These are phyloP conservation scores for Antrodiella citrinella DNA, from an alignment of 768 basidiomycete genomes.

Conservation along the genomic window DNA sequence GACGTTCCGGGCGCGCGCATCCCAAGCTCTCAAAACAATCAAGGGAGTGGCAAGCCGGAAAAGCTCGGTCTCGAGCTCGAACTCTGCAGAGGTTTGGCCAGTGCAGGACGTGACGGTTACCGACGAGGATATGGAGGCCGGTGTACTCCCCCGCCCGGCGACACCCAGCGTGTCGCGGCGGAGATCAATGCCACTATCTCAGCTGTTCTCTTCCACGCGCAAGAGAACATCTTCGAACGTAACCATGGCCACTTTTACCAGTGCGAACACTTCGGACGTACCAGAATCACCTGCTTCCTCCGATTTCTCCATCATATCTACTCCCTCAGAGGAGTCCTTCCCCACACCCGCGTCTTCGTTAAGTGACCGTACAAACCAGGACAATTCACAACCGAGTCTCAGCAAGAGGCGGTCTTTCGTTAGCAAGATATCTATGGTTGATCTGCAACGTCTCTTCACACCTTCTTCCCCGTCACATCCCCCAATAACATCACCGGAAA, in stretches of 20 bases:
- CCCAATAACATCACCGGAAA: background rate
- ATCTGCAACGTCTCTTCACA: conserved; percentile 25
- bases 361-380: background rate
- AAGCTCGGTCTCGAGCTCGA: conserved; percentile 1
- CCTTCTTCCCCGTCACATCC: conserved; percentile 8
- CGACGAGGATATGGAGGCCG: conserved; percentile 7
- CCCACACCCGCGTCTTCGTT: background rate
- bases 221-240: background rate
- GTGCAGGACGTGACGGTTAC: conserved; percentile 6
- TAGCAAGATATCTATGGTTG: conserved; percentile 24
- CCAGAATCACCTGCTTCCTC: background rate
- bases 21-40: conserved; percentile 27
- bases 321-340: background rate
- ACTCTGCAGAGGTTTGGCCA: conserved; percentile 3
- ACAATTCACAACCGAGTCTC: conserved; percentile 10
- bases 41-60: conserved; percentile 23
- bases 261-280: background rate
- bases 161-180: background rate
- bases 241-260: background rate
- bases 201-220: conserved; percentile 17
- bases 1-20: conserved; percentile 26
- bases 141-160: conserved; percentile 7
- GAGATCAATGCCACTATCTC: conserved; percentile 17
- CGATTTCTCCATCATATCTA: background rate
- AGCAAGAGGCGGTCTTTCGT: conserved; percentile 21